phyloP scores from a whole-genome alignment of 805 yeast species.

The Suhomyces sp. region DNA sequence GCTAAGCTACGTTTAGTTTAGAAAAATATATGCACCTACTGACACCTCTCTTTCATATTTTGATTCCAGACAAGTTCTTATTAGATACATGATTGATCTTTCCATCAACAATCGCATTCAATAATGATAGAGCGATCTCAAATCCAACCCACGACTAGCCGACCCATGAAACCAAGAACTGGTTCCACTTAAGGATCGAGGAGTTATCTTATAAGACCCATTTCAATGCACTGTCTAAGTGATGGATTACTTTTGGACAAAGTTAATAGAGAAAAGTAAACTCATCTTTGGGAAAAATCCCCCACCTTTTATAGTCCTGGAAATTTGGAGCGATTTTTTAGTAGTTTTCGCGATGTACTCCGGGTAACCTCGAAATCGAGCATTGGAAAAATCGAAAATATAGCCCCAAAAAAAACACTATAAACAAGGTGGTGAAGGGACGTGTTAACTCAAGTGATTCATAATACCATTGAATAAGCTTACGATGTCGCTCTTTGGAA shows the following conservation, averaged over 20 bases:
- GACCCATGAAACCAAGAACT: slow-evolving; percentile 29
- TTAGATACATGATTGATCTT: slow-evolving; percentile 36
- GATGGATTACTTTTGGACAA: slow-evolving; percentile 70
- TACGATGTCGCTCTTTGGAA: slow-evolving; percentile 9
- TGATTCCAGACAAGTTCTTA: slow-evolving; percentile 51
- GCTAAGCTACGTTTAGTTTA: neutral
- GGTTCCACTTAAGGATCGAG: slow-evolving; percentile 16
- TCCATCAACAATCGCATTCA: slow-evolving; percentile 48
- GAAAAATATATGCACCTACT: slow-evolving; percentile 40
- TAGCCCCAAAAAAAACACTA: slow-evolving; percentile 2
- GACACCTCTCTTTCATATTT: slow-evolving; percentile 51
- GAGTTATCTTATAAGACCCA: slow-evolving; percentile 16
- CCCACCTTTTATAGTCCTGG: slow-evolving; percentile 6
- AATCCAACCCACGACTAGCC: slow-evolving; percentile 6
- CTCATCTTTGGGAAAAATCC: neutral
- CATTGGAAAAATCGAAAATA: neutral
- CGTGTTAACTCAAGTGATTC: neutral
- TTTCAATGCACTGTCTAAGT: slow-evolving; percentile 63
- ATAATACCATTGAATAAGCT: neutral
- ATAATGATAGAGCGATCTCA: slow-evolving; percentile 21
- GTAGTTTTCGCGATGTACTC: neutral
- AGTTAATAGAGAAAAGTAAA: slow-evolving; percentile 37
- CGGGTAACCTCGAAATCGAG: slow-evolving; percentile 10
- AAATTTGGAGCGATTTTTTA: neutral
- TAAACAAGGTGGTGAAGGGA: neutral